Percentiles rank a stretch among this genome's conserved stretches.
Conservation (phyloP, 331 rosid species). For the Malus hybrid region DNA sequence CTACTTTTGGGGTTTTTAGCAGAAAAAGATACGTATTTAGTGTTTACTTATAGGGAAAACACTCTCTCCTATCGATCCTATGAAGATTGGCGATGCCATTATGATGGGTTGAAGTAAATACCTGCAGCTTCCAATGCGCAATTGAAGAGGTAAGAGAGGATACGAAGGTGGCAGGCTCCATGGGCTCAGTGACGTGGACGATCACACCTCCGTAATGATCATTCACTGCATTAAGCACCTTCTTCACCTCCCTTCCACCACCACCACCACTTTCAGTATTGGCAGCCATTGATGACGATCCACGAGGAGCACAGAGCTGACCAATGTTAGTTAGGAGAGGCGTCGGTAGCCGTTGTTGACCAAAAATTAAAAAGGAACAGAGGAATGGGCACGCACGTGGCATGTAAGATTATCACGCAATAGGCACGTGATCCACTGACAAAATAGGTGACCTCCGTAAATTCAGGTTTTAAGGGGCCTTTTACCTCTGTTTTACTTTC, state of each 20-base stretch:
- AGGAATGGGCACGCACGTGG: neutral
- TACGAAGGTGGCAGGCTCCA: neutral
- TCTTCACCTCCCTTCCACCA: neutral
- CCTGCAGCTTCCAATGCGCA: slow-evolving; percentile 48
- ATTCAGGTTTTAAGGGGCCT: neutral
- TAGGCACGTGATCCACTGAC: neutral
- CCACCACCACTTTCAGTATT: neutral
- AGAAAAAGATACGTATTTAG: too few relatives aligned
- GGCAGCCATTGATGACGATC: neutral
- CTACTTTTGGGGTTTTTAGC: too few relatives aligned
- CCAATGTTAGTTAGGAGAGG: neutral
- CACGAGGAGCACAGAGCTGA: neutral
- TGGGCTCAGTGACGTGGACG: neutral
- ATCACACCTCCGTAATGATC: slow-evolving; percentile 13
- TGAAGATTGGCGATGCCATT: neutral
- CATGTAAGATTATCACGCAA: neutral
- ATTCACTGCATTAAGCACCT: neutral
- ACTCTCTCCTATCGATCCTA: neutral
- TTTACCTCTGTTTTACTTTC: slow-evolving; percentile 31
- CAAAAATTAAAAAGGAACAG: neutral
- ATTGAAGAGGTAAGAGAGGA: neutral
- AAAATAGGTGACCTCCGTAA: neutral
- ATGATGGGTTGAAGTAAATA: slow-evolving; percentile 2
- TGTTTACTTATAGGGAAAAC: too few relatives aligned
- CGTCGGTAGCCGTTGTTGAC: neutral